phyloP scores from a whole-genome alignment of 805 yeast genomes.

The Wickerhamomyces chaumierensis region DNA sequence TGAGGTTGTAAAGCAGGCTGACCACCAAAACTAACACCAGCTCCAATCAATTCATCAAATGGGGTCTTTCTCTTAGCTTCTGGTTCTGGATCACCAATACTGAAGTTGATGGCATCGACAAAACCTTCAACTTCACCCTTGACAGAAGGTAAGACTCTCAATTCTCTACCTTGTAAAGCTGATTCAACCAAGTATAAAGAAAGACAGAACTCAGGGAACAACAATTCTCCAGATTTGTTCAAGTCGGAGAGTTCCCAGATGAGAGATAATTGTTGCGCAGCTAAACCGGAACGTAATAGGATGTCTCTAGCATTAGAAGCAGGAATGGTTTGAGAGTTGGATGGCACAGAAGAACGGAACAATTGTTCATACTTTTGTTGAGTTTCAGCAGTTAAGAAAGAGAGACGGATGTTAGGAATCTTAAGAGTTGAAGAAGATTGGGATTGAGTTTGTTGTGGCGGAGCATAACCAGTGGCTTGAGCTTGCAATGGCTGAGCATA shows the following conservation, averaged over 20 bases:
- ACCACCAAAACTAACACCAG: conserved; percentile 18
- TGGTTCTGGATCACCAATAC: conserved; percentile 43
- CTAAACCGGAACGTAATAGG: conserved; percentile 66
- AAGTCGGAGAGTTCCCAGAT: conserved; percentile 92
- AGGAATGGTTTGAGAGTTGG: conserved; percentile 35
- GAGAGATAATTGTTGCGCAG: conserved; percentile 65
- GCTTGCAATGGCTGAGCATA: conserved; percentile 10
- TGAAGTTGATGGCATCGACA: conserved; percentile 79
- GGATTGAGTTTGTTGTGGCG: conserved; percentile 6
- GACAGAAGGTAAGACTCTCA: conserved; percentile 57
- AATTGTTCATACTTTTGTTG: conserved; percentile 80
- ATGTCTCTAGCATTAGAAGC: conserved; percentile 74
- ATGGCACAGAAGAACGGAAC: conserved; percentile 67
- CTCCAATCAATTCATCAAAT: conserved; percentile 24
- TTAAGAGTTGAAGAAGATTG: conserved; percentile 40
- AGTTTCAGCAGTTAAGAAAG: conserved; percentile 77
- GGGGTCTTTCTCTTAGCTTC: conserved; percentile 25
- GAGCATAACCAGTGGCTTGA: conserved; percentile 4
- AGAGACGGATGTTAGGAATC: conserved; percentile 66
- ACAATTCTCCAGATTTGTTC: conserved; percentile 68
- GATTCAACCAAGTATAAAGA: conserved; percentile 80
- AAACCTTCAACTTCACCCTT: conserved; percentile 79
- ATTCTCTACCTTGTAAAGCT: conserved; percentile 67
- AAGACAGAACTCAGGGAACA: conserved; percentile 91
- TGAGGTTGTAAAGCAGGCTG: conserved; percentile 16